phyloP scores from a whole-genome alignment of 192 early-diverging fungal genomes.

The Coemansia sp. region DNA sequence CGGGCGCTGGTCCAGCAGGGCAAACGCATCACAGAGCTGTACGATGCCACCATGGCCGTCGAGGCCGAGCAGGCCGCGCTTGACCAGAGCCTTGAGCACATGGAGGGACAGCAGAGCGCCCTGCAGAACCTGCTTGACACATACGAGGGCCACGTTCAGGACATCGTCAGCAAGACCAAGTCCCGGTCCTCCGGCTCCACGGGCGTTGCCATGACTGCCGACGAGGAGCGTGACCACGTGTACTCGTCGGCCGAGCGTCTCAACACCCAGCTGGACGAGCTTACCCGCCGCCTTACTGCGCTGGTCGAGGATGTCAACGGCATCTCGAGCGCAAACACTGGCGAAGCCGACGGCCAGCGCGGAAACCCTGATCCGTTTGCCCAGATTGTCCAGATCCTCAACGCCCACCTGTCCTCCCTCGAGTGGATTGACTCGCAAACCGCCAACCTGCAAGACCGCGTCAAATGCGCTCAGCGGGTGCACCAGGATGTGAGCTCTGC shows the following conservation, averaged over 20 bases:
- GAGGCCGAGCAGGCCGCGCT: constrained; percentile 78
- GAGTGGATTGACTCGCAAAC: constrained; percentile 89
- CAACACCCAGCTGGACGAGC: constrained; percentile 84
- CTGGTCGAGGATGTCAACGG: constrained; percentile 89
- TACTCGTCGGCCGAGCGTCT: constrained; percentile 85
- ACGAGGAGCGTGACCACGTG: constrained; percentile 82
- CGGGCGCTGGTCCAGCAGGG: constrained; percentile 81
- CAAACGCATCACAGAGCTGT: constrained; percentile 73
- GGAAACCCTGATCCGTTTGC: constrained; percentile 54
- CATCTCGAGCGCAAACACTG: constrained; percentile 25
- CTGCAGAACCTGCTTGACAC: constrained; percentile 72
- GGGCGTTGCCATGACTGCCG: constrained; percentile 59
- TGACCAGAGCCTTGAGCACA: constrained; percentile 81
- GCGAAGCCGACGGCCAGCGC: constrained; percentile 24
- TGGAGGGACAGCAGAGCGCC: constrained; percentile 83
- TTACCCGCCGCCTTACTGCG: constrained; percentile 71
- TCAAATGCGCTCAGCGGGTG: constrained; percentile 40
- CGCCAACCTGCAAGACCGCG: constrained; percentile 40
- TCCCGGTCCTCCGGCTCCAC: constrained; percentile 45
- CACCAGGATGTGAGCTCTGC: constrained; percentile 37
- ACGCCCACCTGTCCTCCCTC: constrained; percentile 85
- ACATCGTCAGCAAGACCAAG: constrained; percentile 58
- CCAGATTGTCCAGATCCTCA: constrained; percentile 88
- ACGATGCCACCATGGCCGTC: constrained; percentile 69
- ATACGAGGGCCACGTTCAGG: constrained; percentile 67